Base-by-base conservation (phyloP, 2,329 filamentous ascomycete genomes). In the Zymoseptoria passerinii region DNA sequence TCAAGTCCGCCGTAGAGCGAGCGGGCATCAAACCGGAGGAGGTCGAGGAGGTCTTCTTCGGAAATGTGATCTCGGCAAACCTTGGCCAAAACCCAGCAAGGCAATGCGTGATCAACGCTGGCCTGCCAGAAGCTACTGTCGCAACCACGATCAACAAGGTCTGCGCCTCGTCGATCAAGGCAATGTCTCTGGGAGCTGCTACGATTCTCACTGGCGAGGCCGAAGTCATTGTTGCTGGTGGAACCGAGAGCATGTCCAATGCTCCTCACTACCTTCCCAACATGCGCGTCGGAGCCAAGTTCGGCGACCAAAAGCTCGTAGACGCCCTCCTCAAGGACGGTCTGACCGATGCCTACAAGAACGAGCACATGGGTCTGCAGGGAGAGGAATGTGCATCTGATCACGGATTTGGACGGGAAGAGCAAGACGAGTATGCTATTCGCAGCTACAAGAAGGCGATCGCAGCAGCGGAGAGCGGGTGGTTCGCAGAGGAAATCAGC, bases 81-180 rank as follows among this genome's bases (percentile, higher is more conserved):
- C 83, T 97, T 68, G 94, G 94, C 65, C 94, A 99, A 78, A 95
- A 95, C 73, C 94, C 95, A 66, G 92, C 94, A 67, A 87, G 94
- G 71, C 94, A 99, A 80, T 95, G 89, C 76, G 90, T 92, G 69
- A 83, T 99, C 71, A 84, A 86, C 69, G 94, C 90, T 70, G 94
- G 94, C 63, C 89, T 99, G 65, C 78, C 85, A 56, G 82, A 95
- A 64, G 82, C 83, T 56, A 89, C 88, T 64, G 83, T 95, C 67
- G 89, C 87, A 77, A 99, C 94, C 51, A 95, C 92, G 55, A 84
- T 99, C 72, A 99, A 99, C 87, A 99, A 99, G 81, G 94, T 99
- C 73, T 99, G 94, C 83, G 94, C 94, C 64, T 96, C 92, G 8
- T 87, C 88, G 50, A 80, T 96, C 73, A 99, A 99, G 81, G 90